Percentiles rank a stretch among this genome's conserved stretches.
Conservation (phyloP, 2,329 filamentous ascomycete genomes). For the Penicillium italicum region DNA sequence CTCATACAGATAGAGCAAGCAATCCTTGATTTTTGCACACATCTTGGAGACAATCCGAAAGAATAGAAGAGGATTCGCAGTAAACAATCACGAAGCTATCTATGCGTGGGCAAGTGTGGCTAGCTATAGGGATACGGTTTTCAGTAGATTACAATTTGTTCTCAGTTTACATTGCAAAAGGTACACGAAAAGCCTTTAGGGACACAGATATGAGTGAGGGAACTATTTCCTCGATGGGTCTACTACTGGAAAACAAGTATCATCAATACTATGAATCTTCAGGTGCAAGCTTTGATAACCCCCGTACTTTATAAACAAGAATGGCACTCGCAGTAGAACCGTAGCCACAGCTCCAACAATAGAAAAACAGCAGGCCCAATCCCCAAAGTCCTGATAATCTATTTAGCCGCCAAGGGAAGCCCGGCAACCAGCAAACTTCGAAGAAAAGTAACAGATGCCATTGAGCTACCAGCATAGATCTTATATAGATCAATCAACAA, state of each 20-base stretch:
- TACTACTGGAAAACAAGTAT: neutral
- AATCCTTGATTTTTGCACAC: neutral
- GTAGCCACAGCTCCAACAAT: constrained; percentile 43
- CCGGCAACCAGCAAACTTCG: constrained; percentile 41
- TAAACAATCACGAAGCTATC: no score
- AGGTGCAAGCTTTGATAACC: constrained; percentile 43
- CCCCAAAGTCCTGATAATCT: constrained; percentile 43
- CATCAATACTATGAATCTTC: neutral
- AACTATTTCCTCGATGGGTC: neutral
- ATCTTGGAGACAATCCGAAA: neutral
- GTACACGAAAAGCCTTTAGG: neutral
- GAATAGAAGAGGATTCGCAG: neutral
- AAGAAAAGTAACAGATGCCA: constrained; percentile 45
- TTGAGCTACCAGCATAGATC: constrained; percentile 43
- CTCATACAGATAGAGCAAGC: neutral
- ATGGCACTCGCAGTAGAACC: constrained; percentile 43
- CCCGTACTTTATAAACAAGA: constrained; percentile 46
- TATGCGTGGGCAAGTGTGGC: neutral
- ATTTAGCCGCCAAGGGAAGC: constrained; percentile 37
- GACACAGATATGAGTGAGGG: neutral
- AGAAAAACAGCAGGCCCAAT: constrained; percentile 41
- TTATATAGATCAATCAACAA: constrained; percentile 44
- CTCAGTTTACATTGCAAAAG: no score
- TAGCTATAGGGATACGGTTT: neutral
- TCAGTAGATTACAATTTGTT: neutral